Conservation (phyloP, 768 basidiomycete genomes). For the Termitomyces sp. region DNA sequence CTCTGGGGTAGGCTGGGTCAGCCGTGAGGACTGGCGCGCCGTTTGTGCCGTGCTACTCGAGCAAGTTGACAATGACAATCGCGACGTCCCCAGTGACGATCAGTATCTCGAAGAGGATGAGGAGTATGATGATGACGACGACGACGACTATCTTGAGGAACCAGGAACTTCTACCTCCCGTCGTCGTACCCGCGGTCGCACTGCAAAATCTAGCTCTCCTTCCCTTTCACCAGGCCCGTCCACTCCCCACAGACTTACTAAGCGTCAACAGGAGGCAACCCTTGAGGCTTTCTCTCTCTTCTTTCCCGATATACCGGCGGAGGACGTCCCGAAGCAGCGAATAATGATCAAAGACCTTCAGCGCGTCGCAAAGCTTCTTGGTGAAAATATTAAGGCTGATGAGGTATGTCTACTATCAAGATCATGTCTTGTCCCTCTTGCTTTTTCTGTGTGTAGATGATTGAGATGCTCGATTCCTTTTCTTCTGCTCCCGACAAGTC, state of each 20-base stretch:
- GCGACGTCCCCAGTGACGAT: slow-evolving; percentile 15
- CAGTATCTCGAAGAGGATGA: slow-evolving; percentile 13
- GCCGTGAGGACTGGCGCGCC: slow-evolving; percentile 71
- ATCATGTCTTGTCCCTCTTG: background rate
- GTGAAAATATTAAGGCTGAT: slow-evolving; percentile 70
- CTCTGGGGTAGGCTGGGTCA: slow-evolving; percentile 36
- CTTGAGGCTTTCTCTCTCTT: slow-evolving; percentile 67
- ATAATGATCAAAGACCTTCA: slow-evolving; percentile 69
- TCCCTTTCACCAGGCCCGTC: slow-evolving; percentile 5
- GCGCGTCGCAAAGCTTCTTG: slow-evolving; percentile 55
- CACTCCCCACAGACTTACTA: slow-evolving; percentile 32
- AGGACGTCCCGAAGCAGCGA: slow-evolving; percentile 45
- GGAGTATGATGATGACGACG: slow-evolving; percentile 16
- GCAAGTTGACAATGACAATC: slow-evolving; percentile 25
- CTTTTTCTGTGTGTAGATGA: slow-evolving; percentile 40
- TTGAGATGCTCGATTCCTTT: slow-evolving; percentile 79
- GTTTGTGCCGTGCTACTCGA: slow-evolving; percentile 77
- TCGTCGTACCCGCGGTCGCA: slow-evolving; percentile 11
- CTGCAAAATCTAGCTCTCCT: slow-evolving; percentile 5
- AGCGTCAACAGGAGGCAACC: slow-evolving; percentile 50
- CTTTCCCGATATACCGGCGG: slow-evolving; percentile 54
- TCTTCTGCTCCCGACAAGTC: slow-evolving; percentile 68
- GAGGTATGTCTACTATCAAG: slow-evolving; percentile 45
- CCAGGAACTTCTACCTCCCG: slow-evolving; percentile 15
- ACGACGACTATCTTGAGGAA: slow-evolving; percentile 30